phyloP scores from a whole-genome alignment of 768 basidiomycete genomes.

The Crucibulum laeve region DNA sequence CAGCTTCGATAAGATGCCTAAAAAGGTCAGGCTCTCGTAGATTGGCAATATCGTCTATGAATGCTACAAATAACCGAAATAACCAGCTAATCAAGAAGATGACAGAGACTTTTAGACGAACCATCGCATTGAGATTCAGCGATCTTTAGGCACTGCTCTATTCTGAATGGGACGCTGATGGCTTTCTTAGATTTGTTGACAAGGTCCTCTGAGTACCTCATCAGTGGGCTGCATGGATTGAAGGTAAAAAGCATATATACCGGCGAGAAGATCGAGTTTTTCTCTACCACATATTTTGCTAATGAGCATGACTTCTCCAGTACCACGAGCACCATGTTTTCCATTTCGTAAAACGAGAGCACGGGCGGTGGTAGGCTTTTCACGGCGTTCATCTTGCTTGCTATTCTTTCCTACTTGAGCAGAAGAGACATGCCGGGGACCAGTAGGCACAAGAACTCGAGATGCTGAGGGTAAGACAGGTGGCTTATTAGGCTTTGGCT shows the following conservation, averaged over 20 bases:
- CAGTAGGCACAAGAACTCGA: constrained; percentile 49
- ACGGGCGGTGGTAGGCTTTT: constrained; percentile 63
- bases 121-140: constrained; percentile 73
- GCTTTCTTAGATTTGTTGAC: constrained; percentile 53
- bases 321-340: constrained; percentile 67
- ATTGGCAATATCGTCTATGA: constrained; percentile 64
- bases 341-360: constrained; percentile 74
- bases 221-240: constrained; percentile 8
- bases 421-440: constrained; percentile 45
- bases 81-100: no score
- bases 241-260: constrained; percentile 30
- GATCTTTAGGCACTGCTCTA: constrained; percentile 60
- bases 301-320: constrained; percentile 58
- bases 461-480: constrained; percentile 19
- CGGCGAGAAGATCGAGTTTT: constrained; percentile 76
- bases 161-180: constrained; percentile 57
- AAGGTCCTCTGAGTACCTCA: constrained; percentile 54
- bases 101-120: no score
- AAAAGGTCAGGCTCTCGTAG: constrained; percentile 68
- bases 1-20: constrained; percentile 46
- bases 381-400: constrained; percentile 43
- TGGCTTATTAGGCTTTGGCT: constrained; percentile 11
- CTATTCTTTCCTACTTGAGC: constrained; percentile 14
- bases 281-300: constrained; percentile 70
- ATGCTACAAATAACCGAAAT: constrained; percentile 38